Evolutionary conservation across 352 stramenopile species (phyloP).

Genomic region (Phytophthora foliorum): DNA sequence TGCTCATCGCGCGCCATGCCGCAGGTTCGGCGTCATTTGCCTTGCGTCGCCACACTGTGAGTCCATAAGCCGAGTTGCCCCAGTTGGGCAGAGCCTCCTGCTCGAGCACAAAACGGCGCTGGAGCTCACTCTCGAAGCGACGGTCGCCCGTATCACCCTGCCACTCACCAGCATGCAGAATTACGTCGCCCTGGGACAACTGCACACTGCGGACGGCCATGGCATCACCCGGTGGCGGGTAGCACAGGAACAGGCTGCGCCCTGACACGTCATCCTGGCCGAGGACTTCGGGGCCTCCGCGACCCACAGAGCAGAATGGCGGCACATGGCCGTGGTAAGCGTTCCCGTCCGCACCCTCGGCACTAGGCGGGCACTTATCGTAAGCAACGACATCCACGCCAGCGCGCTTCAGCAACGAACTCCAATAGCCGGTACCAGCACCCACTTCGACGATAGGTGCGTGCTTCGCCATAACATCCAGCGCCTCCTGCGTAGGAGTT

Average conservation of each 20-base stretch:
- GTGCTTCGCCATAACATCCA: slow-evolving; percentile 59
- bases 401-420: slow-evolving; percentile 66
- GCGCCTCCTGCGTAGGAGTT: slow-evolving; percentile 64
- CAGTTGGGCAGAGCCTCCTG: slow-evolving; percentile 78
- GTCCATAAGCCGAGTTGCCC: slow-evolving; percentile 78
- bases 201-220: slow-evolving; percentile 71
- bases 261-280: slow-evolving; percentile 42
- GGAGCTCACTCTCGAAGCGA: slow-evolving; percentile 72
- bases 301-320: slow-evolving; percentile 66
- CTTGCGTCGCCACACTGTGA: slow-evolving; percentile 80
- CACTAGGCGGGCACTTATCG: slow-evolving; percentile 60
- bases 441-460: slow-evolving; percentile 89
- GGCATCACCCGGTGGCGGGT: slow-evolving; percentile 67
- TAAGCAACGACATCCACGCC: slow-evolving; percentile 83
- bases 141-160: slow-evolving; percentile 79
- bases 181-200: slow-evolving; percentile 68
- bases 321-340: slow-evolving; percentile 75
- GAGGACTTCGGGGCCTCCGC: slow-evolving; percentile 68
- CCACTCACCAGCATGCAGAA: slow-evolving; percentile 85
- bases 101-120: slow-evolving; percentile 59
- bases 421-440: slow-evolving; percentile 93
- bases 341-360: slow-evolving; percentile 47
- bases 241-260: slow-evolving; percentile 76
- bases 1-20: slow-evolving; percentile 40
- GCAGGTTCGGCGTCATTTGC: slow-evolving; percentile 14